phyloP scores from a whole-genome alignment of 495 filamentous ascomycete species.

The Hypomontagnella submonticulosa region DNA sequence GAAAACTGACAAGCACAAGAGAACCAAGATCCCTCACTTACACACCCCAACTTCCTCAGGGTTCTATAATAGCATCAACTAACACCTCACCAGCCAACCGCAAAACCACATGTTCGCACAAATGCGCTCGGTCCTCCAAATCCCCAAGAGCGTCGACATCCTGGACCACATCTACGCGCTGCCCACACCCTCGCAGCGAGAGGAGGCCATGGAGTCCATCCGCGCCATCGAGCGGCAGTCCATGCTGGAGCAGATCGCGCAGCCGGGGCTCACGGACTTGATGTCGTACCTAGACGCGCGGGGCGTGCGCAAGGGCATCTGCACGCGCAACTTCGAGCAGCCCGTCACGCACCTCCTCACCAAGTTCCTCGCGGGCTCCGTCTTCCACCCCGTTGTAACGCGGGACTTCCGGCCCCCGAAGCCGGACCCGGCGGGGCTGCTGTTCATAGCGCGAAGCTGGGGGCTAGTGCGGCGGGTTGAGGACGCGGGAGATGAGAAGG shows the following conservation, averaged over 20 bases:
- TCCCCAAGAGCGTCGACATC: constrained; percentile 79
- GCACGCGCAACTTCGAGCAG: constrained; percentile 93
- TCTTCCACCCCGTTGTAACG: constrained; percentile 86
- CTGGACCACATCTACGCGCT: constrained; percentile 85
- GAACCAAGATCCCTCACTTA: no score
- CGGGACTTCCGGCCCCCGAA: constrained; percentile 86
- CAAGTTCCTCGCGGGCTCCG: constrained; percentile 73
- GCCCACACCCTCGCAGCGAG: constrained; percentile 65
- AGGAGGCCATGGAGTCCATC: constrained; percentile 75
- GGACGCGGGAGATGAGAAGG: constrained; percentile 33
- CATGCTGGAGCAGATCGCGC: constrained; percentile 81
- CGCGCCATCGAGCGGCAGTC: constrained; percentile 80
- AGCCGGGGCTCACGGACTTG: constrained; percentile 76
- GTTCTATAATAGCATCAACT: constrained; percentile 8
- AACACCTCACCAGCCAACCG: constrained; percentile 68
- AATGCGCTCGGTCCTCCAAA: constrained; percentile 77
- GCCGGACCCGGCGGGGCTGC: constrained; percentile 86
- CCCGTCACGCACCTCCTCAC: constrained; percentile 71
- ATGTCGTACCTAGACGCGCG: constrained; percentile 82
- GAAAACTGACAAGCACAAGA: no score
- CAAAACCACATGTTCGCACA: constrained; percentile 94
- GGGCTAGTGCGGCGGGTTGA: constrained; percentile 60
- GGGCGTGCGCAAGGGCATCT: constrained; percentile 79
- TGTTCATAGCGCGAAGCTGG: constrained; percentile 85
- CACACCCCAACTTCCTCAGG: no score